Conservation (phyloP, 768 basidiomycete species). For the Lactarius indigo region DNA sequence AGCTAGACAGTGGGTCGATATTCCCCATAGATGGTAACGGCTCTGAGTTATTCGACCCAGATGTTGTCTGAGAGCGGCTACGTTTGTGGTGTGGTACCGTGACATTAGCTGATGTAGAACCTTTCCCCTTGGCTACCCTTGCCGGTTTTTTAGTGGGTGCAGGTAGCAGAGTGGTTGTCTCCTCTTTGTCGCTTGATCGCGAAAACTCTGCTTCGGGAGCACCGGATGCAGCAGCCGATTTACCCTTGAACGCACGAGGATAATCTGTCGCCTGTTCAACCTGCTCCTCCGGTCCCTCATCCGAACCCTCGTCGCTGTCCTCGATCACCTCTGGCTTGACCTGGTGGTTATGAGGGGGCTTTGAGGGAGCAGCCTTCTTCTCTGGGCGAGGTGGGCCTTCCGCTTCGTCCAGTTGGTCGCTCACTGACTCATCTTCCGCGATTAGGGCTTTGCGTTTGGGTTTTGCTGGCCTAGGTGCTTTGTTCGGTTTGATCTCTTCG, state of each 20-base stretch:
- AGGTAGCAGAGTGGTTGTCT: background rate
- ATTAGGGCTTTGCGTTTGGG: background rate
- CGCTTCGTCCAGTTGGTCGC: constrained; percentile 14
- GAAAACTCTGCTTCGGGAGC: constrained; percentile 1
- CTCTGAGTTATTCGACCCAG: constrained; percentile 3
- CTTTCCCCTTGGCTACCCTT: constrained; percentile 1
- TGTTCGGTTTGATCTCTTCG: constrained; percentile 3
- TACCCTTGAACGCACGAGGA: constrained; percentile 14
- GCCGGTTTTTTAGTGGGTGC: background rate
- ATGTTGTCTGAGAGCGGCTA: constrained; percentile 2
- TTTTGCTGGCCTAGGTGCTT: background rate
- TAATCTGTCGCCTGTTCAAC: constrained; percentile 25
- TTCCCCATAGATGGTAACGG: background rate
- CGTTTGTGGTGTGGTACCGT: background rate
- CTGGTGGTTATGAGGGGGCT: background rate
- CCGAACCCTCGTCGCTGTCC: constrained; percentile 5
- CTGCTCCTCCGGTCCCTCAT: background rate
- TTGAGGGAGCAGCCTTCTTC: constrained; percentile 7
- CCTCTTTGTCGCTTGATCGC: constrained; percentile 7
- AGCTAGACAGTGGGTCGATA: background rate
- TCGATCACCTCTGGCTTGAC: constrained; percentile 4
- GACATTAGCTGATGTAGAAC: background rate
- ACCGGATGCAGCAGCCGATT: background rate
- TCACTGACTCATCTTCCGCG: constrained; percentile 10
- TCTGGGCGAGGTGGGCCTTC: background rate